These are phyloP conservation scores for Pleurotus salmoneostramineus DNA, from an alignment of 768 basidiomycete species.

Conservation along the genomic window DNA sequence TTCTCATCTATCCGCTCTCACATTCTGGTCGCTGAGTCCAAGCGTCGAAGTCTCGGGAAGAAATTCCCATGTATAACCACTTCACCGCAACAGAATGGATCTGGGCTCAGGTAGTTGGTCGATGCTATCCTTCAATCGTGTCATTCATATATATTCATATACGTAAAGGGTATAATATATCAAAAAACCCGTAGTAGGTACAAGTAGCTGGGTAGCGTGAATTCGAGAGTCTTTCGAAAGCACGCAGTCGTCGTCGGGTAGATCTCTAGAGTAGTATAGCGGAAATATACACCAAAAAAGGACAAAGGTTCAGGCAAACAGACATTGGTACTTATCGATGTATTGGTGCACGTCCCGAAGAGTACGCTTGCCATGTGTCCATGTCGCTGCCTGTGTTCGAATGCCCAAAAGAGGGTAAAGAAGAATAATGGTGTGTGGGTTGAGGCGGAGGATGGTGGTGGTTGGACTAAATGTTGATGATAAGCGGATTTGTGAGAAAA, in stretches of 20 bases:
- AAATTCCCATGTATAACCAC: background rate
- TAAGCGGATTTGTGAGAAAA: background rate
- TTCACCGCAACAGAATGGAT: background rate
- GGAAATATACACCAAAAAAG: constrained; percentile 5
- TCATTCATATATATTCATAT: too few relatives aligned
- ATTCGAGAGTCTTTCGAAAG: too few relatives aligned
- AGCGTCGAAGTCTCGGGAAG: background rate
- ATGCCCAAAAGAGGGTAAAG: constrained; percentile 46
- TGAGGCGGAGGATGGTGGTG: constrained; percentile 30
- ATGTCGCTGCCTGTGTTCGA: constrained; percentile 39
- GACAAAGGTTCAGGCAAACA: constrained; percentile 12
- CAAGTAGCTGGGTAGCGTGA: too few relatives aligned
- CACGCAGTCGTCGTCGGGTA: too few relatives aligned
- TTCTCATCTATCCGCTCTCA: constrained; percentile 6
- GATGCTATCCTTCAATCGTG: too few relatives aligned
- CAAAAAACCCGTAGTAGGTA: too few relatives aligned
- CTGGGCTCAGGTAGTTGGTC: background rate
- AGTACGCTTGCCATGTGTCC: constrained; percentile 63
- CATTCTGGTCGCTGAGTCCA: background rate
- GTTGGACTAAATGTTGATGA: constrained; percentile 16
- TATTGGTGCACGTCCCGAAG: constrained; percentile 59
- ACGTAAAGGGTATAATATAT: too few relatives aligned
- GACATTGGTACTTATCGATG: constrained; percentile 42
- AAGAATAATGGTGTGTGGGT: constrained; percentile 39
- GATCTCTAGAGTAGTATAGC: background rate